phyloP scores from a whole-genome alignment of 331 rosid genomes.

The Quercus tomentella region DNA sequence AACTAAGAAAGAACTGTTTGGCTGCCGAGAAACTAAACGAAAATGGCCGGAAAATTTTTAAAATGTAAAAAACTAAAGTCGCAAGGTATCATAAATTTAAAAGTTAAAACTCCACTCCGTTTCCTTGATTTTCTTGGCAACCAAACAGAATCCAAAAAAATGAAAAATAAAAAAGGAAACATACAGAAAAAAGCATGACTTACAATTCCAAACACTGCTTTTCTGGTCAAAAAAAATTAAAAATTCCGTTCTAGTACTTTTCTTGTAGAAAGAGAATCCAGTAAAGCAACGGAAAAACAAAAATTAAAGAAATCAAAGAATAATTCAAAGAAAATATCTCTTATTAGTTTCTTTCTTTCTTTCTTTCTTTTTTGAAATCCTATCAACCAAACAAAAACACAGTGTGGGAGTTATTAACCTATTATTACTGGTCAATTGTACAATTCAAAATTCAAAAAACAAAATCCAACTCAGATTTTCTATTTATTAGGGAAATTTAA shows the following conservation, averaged over 20 bases:
- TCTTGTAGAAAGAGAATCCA: not conserved
- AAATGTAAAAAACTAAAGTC: not conserved
- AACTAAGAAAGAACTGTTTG: not conserved
- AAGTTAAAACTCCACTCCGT: not conserved
- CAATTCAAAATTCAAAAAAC: constrained; percentile 33
- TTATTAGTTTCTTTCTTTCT: constrained; percentile 4
- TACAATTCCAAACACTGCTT: constrained; percentile 18
- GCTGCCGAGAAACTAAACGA: not conserved
- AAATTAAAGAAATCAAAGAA: not conserved
- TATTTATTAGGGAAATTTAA: constrained; percentile 14
- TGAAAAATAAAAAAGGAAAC: too few relatives aligned
- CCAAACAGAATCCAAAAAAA: constrained; percentile 16
- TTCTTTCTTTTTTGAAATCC: constrained; percentile 5
- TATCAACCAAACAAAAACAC: not conserved
- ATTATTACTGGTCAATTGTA: constrained; percentile 16
- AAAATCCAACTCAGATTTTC: constrained; percentile 11
- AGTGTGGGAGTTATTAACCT: constrained; percentile 15
- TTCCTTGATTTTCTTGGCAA: constrained; percentile 21
- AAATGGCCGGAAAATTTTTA: not conserved
- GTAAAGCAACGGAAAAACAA: not conserved
- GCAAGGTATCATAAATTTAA: not conserved
- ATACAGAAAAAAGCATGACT: constrained; percentile 16
- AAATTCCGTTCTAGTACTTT: not conserved
- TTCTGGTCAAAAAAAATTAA: constrained; percentile 32
- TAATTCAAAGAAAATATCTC: not conserved